phyloP scores from a whole-genome alignment of 2,329 filamentous ascomycete species.

The Salinomyces thailandicus region DNA sequence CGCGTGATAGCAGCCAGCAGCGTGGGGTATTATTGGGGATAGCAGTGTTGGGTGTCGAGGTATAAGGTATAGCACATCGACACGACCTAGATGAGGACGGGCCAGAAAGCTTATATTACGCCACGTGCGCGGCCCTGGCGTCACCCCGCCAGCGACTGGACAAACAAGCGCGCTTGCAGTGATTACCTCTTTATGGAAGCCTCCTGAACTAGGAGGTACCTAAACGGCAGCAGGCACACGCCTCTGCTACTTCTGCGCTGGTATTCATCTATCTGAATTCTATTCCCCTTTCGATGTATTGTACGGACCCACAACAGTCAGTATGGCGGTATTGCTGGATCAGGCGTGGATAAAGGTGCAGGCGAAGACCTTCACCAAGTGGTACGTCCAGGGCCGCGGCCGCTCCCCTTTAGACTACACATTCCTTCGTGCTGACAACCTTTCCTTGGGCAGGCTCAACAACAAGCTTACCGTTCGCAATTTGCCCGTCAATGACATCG shows the following conservation, averaged over 20 bases:
- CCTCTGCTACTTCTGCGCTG: neutral
- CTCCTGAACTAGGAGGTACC: neutral
- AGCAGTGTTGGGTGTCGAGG: too few relatives aligned
- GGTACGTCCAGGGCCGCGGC: neutral
- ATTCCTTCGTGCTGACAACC: neutral
- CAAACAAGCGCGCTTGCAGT: neutral
- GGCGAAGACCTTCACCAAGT: constrained; percentile 11
- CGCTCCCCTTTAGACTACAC: neutral
- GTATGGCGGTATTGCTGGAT: constrained; percentile 11
- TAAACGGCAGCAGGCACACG: neutral
- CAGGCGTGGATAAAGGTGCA: constrained; percentile 13
- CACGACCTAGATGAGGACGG: too few relatives aligned
- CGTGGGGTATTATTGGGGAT: too few relatives aligned
- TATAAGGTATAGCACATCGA: too few relatives aligned
- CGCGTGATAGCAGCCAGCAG: too few relatives aligned
- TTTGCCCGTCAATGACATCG: constrained; percentile 75
- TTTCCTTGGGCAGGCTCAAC: constrained; percentile 60
- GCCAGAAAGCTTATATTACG: too few relatives aligned
- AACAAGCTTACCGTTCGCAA: constrained; percentile 76
- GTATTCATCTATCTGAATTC: neutral
- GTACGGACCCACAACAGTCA: neutral
- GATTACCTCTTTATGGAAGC: neutral
- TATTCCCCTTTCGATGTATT: constrained; percentile 1
- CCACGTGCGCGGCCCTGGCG: too few relatives aligned
- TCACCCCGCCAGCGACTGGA: neutral